Base-by-base conservation (phyloP, 192 early-diverging fungal species). In the Dimargaris verticillata region DNA sequence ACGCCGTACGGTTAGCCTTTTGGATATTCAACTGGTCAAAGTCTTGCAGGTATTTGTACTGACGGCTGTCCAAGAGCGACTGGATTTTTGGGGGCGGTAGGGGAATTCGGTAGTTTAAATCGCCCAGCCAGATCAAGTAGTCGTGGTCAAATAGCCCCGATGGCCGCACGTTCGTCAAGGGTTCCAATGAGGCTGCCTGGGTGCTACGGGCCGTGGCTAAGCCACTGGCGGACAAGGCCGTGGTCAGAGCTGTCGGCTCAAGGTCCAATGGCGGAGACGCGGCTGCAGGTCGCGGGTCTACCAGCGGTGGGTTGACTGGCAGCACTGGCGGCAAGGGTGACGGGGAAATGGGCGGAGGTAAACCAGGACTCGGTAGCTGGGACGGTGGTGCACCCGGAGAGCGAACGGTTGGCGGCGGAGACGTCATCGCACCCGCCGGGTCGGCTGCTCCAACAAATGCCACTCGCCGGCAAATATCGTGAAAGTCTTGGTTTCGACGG, bases 41-140 rank as follows among this genome's bases (percentile, higher is more conserved):
- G 29, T 79, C 78, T 33, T 92, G 67, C 25, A 97, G 71, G 4
- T 75, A 29, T n/a, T 77, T 70, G 28, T 82, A 67, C 44, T 92
- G 67, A 7, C 78, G 73, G 15, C 73, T 70, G 15, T 70, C 74
- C 3, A 92, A 42, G 0, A 72, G 45, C 7, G 63, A 62, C 60
- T 83, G 82, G 44, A 88, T 78, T 9, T 79, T 80, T 10, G 70
- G 68, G 52, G 86, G 81, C 6, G 81, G 68, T 0, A 92, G 61
- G 5, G 73, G 71, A 38, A 99, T 72, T 5, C 95, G 80, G 70
- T 99, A 97, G 68, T 99, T 99, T 59, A 99, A 67, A 67, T 99
- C 95, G 28, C 95, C 95, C 17, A 94, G 67, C 86, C 89, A 99
- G 49, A 99, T 76, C 25, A 75, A 62, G 68, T 83, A 85, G 77